These are phyloP conservation scores for Laguncularia racemosa DNA, from an alignment of 345 rosid genomes.

Conservation along the genomic window DNA sequence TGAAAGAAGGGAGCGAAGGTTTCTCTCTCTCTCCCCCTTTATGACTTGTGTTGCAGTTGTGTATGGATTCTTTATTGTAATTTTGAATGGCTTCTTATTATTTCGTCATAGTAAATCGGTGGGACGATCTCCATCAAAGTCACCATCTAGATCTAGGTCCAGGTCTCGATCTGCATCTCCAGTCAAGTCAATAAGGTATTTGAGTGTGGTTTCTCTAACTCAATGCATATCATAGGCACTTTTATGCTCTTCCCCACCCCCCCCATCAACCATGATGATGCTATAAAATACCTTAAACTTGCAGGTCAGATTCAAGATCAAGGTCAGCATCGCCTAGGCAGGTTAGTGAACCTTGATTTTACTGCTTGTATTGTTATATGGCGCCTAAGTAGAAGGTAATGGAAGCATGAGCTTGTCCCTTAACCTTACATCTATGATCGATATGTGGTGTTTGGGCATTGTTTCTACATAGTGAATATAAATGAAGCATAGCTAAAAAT, in stretches of 20 bases:
- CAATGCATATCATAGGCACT: not conserved
- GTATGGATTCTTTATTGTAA: not conserved
- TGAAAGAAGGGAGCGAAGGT: conserved; percentile 52
- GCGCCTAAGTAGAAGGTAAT: not conserved
- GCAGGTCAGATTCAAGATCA: conserved; percentile 37
- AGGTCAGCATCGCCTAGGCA: conserved; percentile 47
- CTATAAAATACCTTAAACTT: not conserved
- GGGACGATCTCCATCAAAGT: conserved; percentile 41
- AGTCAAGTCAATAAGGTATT: conserved; percentile 46
- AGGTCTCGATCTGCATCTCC: conserved; percentile 75
- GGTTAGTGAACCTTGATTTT: conserved; percentile 21
- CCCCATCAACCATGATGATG: not conserved
- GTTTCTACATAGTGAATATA: not conserved
- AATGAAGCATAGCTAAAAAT: too few species aligned
- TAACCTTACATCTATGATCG: not conserved
- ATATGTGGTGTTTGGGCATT: not conserved
- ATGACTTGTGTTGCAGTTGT: not conserved
- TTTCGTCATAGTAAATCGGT: conserved; percentile 41
- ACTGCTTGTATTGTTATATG: not conserved
- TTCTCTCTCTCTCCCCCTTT: not conserved
- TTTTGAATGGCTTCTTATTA: not conserved
- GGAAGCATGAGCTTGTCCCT: not conserved
- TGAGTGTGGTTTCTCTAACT: not conserved
- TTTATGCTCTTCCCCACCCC: not conserved
- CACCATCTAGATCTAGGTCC: conserved; percentile 50